Conservation (phyloP, 257 asterid genomes). For the Solanum ahanhuiri region DNA sequence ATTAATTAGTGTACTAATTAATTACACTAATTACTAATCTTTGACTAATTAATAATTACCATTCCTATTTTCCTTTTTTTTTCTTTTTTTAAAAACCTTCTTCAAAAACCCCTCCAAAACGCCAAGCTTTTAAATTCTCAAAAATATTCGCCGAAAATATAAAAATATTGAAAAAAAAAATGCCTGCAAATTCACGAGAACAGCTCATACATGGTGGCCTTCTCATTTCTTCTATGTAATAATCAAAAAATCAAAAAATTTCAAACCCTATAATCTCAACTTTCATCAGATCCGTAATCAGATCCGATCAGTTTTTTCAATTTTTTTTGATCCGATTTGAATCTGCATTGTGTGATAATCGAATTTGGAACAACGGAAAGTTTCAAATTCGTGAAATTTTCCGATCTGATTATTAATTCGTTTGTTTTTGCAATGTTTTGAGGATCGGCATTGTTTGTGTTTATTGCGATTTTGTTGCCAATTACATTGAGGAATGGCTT, state of each 20-base stretch:
- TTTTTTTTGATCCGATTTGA: neutral
- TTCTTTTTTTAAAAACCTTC: neutral
- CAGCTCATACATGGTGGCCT: neutral
- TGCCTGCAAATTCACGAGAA: slow-evolving; percentile 2
- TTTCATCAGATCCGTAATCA: slow-evolving; percentile 3
- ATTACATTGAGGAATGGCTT: slow-evolving; percentile 31
- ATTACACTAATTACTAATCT: neutral
- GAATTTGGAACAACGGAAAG: neutral
- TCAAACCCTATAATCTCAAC: neutral
- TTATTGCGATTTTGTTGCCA: neutral
- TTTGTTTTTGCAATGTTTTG: neutral
- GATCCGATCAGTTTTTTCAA: neutral
- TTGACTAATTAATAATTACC: neutral
- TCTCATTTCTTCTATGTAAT: neutral
- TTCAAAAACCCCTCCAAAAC: neutral
- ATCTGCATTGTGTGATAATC: neutral
- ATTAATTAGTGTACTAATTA: neutral
- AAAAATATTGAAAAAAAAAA: neutral
- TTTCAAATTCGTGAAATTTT: neutral
- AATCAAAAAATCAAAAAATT: neutral
- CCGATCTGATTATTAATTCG: neutral
- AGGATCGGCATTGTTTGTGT: neutral
- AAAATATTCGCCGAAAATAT: neutral
- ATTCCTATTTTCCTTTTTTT: neutral
- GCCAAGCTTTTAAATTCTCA: neutral